phyloP scores from a whole-genome alignment of 495 filamentous ascomycete species.

The Aspergillus taichungensis region DNA sequence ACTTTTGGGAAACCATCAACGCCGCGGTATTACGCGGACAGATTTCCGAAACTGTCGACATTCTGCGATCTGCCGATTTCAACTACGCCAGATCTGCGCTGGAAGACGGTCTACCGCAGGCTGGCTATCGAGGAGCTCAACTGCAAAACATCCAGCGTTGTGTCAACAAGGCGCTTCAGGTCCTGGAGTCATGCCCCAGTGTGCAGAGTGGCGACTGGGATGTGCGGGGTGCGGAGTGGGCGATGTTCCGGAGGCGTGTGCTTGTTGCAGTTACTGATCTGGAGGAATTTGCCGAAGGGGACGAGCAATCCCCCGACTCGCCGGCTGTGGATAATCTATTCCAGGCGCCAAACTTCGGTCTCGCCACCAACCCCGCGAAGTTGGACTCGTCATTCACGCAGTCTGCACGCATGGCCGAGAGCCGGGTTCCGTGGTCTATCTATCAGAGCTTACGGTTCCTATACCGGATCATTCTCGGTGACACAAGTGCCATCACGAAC shows the following conservation, averaged over 20 bases:
- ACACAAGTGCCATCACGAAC: constrained; percentile 56
- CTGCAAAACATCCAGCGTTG: constrained; percentile 64
- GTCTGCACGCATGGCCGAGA: constrained; percentile 66
- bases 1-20: constrained; percentile 75
- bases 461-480: constrained; percentile 69
- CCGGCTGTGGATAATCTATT: constrained; percentile 29
- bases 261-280: constrained; percentile 57
- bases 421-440: constrained; percentile 75
- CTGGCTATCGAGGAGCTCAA: constrained; percentile 60
- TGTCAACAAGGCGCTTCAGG: constrained; percentile 50
- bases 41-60: constrained; percentile 48
- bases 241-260: constrained; percentile 62
- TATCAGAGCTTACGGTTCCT: constrained; percentile 69
- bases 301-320: constrained; percentile 30
- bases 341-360: constrained; percentile 47
- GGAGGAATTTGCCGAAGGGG: constrained; percentile 65
- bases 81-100: constrained; percentile 52
- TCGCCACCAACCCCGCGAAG: constrained; percentile 25
- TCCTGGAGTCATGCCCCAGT: constrained; percentile 65
- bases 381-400: constrained; percentile 41
- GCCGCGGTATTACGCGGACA: constrained; percentile 60
- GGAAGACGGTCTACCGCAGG: constrained; percentile 47
- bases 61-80: constrained; percentile 68
- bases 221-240: constrained; percentile 66
- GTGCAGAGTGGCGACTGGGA: constrained; percentile 61